Evolutionary conservation across 495 filamentous ascomycete genomes (phyloP), one percentile per base, ranked within the genome.

Genomic region (Talaromyces liani): DNA sequence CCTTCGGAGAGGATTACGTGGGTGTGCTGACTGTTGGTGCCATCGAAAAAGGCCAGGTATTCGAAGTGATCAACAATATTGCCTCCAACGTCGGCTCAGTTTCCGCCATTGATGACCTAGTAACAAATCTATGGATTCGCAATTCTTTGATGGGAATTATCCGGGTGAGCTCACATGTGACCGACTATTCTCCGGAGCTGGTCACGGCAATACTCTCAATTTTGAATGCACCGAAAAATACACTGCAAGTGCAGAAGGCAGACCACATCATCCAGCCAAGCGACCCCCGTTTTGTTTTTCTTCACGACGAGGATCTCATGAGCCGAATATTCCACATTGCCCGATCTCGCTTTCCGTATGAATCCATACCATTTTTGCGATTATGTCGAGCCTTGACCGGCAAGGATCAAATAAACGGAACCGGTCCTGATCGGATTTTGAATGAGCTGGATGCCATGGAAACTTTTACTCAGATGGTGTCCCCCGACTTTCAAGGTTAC

Each of bases 261-360:
- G 39, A 66, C 14, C 71, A 74, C n/a, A 66, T 73, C 7, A 68
- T 75, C 34, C 65, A 75, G 31, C 67, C 72, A 2, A 76, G 75
- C 9, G 77, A 83, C 57, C 81, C 84, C 10, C 82, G 83, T 5
- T 71, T 68, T 2, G 65, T 75, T 10, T 87, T 88, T 65, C 71
- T 85, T 25, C 76, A 79, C 14, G 84, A 91, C 62, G 69, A 79
- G 8, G 59, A 75, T 3, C 71, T 92, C 10, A 79, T 87, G 68
- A 74, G 77, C 20, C 73, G 70, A 25, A 80, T 90, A 60, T 81
- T 92, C 39, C 72, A 76, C 22, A 76, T 82, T 63, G 85, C 94
- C 2, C 81, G 85, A 22, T 82, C 81, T 60, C 86, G 93, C 53
- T 98, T 91, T 73, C 94, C 94, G 1, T 91, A 89, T 72, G 94